Evolutionary conservation across 257 asterid genomes (phyloP), one percentile per base, ranked within the genome.

Genomic region (Solanum gracilifrons): DNA sequence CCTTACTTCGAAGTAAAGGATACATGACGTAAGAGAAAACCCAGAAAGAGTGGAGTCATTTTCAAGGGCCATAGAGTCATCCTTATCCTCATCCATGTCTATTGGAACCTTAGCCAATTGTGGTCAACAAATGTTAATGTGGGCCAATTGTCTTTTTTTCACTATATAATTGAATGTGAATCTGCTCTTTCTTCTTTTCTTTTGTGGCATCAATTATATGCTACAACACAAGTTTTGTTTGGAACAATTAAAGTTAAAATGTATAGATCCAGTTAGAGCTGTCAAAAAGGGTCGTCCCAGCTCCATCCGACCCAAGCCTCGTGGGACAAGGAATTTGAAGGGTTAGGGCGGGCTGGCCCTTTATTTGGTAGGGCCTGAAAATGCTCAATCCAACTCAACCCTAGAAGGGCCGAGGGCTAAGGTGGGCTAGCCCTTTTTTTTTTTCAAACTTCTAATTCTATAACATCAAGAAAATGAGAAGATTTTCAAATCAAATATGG

Each of bases 51-150:
- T 13, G 18, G 27, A 43, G 85, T 41, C 84, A 8, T 43, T 43
- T 27, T 43, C 64, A 79, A 36, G 31, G 31, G 23, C 18, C 15
- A 73, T 37, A 8, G n/a, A 5, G 35, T 27, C 75, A 68, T 68
- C 75, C 36, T 21, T 6, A 60, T 60, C 69, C 69, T 27, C 6
- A 29, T 80, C 85, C 68, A 9, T 29, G 41, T 46, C 68, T 46
- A 80, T 80, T 80, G 68, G 68, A 80, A 80, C 85, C 85, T 79
- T 25, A 79, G 39, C 39, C 85, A n/a, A 27, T 21, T 43, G 66
- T 25, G 5, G 25, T 79, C 35, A 43, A 43, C 39, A 79, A 6
- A 79, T 29, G 41, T 18, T 9, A 46, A 46, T 29, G 85, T 80
- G 41, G 68, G 85, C 27, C 68, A 27, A 27, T 4, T 43, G 66